Conservation (phyloP, 2,329 filamentous ascomycete genomes). For the Paecilomyces sp. region DNA sequence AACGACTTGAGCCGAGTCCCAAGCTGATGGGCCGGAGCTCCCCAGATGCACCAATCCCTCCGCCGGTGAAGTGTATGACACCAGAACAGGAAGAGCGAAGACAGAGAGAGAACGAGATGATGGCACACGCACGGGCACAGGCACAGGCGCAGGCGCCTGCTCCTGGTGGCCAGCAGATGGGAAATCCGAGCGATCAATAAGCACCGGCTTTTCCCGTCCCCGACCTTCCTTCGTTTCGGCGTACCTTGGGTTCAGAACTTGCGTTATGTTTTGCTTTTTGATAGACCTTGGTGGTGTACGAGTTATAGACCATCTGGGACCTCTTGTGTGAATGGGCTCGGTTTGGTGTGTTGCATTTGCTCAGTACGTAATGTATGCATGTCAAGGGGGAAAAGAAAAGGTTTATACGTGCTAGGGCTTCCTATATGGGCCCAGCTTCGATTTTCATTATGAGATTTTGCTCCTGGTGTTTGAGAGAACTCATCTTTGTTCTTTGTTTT, state of each 20-base stretch:
- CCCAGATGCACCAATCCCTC: conserved; percentile 34
- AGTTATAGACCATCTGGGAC: conserved; percentile 15
- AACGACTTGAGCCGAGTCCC: conserved; percentile 34
- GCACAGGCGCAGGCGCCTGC: conserved; percentile 6
- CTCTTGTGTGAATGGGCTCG: conserved; percentile 2
- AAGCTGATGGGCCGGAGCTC: conserved; percentile 38
- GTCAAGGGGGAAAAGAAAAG: not conserved
- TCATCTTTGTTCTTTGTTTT: not conserved
- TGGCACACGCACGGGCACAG: conserved; percentile 8
- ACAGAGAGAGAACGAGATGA: conserved; percentile 28
- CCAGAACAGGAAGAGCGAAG: conserved; percentile 36
- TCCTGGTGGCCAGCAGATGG: conserved; percentile 14
- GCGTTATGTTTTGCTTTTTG: conserved; percentile 17
- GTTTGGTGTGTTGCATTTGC: not conserved
- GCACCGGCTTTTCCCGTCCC: not conserved
- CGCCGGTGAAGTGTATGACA: conserved; percentile 37
- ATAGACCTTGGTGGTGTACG: conserved; percentile 26
- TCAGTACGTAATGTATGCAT: not conserved
- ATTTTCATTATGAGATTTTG: not conserved
- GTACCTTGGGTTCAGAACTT: not conserved
- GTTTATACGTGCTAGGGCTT: not conserved
- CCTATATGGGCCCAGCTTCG: not conserved
- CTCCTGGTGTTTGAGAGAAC: not conserved
- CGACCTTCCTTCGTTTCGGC: not conserved
- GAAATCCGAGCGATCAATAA: not conserved